Base-by-base conservation (phyloP, 225 moss, liverwort and hornwort genomes). In the Sphagnum contortum region DNA sequence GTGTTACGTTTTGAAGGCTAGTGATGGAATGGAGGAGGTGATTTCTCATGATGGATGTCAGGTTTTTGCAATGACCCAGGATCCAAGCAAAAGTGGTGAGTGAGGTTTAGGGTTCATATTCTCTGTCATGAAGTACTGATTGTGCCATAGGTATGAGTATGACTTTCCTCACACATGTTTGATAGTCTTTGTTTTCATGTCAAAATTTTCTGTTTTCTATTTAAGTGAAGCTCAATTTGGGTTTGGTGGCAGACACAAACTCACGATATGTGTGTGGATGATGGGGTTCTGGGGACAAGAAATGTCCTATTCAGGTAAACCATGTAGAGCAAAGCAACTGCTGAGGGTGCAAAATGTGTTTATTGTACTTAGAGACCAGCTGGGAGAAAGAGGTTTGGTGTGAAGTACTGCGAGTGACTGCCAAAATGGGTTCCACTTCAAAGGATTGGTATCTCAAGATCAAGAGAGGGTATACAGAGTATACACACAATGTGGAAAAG, bases 11-110 rank as follows among this genome's bases (percentile, higher is more conserved):
- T 66, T 96, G 69, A 73, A 52, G 66, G 73, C 73, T 74, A 61
- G 75, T 59, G 80, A 86, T 72, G 88, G 86, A 8, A 76, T 59
- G 0, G 69, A 59, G 45, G 88, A 92, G 63, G 65, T 66, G 12
- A 76, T 96, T 48, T 75, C 64, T 13, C 76, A 92, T 63, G 84
- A 87, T 78, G 95, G 92, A 45, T 92, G 90, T 61, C 84, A 86
- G 13, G 69, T 96, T 14, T 46, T 70, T 3, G 68, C 90, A 57
- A 84, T 80, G 73, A 81, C 61, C 69, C 69, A 45, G 84, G 69
- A 68, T 62, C 87, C 64, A 71, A 69, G 67, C 83, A 90, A 74
- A 96, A 96, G 84, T 96, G 95, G 95, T 92, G 73, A 79, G 64
- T 84, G 46, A 4, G 13, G 6, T 5, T 66, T 4, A 10, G 11